phyloP scores from a whole-genome alignment of 2,329 filamentous ascomycete genomes.

The Beauveria australis region DNA sequence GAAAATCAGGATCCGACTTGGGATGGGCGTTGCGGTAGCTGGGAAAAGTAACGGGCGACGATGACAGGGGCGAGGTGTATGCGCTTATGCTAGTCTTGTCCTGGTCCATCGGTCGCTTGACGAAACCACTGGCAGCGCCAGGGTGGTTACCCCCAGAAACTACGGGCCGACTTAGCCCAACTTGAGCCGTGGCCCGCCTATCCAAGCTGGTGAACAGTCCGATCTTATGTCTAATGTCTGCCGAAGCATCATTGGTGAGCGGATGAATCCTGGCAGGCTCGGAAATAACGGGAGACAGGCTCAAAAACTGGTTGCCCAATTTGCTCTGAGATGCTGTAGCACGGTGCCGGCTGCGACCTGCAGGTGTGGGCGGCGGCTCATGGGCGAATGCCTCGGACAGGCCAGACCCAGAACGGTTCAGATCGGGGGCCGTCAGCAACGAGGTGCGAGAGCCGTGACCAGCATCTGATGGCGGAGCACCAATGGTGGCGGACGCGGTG shows the following conservation, averaged over 20 bases:
- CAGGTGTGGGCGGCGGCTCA: conserved; percentile 19
- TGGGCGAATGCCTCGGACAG: conserved; percentile 15
- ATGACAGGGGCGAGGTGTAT: conserved; percentile 6
- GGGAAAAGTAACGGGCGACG: conserved; percentile 13
- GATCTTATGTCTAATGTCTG: conserved; percentile 45
- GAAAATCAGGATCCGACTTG: conserved; percentile 37
- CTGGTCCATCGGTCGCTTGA: conserved; percentile 2
- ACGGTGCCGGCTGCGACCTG: conserved; percentile 25
- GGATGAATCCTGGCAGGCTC: neutral
- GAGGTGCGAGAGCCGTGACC: conserved; percentile 34
- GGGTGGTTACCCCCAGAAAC: conserved; percentile 52
- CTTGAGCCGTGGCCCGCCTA: conserved; percentile 55
- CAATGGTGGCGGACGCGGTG: conserved; percentile 17
- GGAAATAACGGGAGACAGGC: conserved; percentile 20
- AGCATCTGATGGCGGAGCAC: conserved; percentile 18
- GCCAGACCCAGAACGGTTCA: neutral
- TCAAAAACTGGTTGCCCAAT: conserved; percentile 34
- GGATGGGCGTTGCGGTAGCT: conserved; percentile 36
- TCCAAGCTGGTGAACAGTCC: conserved; percentile 51
- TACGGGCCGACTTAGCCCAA: conserved; percentile 53
- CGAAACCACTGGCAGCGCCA: conserved; percentile 8
- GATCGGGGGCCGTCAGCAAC: conserved; percentile 13
- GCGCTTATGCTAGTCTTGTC: conserved; percentile 2
- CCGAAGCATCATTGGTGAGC: conserved; percentile 19
- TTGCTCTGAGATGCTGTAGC: conserved; percentile 38